Base-by-base conservation (phyloP, 768 basidiomycete species). In the Pleurotus giganteus region DNA sequence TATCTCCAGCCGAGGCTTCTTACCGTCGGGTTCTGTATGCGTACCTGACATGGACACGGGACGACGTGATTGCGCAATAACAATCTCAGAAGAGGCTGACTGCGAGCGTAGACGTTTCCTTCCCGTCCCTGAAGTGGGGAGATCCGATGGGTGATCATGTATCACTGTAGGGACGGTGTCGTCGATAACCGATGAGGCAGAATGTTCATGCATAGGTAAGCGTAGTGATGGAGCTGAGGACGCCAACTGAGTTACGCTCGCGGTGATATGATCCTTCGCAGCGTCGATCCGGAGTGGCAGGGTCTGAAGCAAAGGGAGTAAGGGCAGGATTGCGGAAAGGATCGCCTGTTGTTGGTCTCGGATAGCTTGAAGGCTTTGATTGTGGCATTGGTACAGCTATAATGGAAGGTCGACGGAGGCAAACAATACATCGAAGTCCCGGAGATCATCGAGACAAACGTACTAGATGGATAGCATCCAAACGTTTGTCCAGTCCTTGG, bases 341-440 rank as follows among this genome's bases (percentile, higher is more conserved):
- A 87, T 75, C 11, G 76, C 74, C 17, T 69, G 73, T 63, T 88
- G 85, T 58, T 88, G 86, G 19, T 83, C 79, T 60, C 86, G 84
- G 21, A 89, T 65, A 2, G 75, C 75, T 57, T 84, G 84, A 47
- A 88, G 70, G 9, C 76, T 73, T 61, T 82, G 79, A 2, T 73
- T 70, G 53, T 87, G 82, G 13, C 74, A 72, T 61, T 80, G 78
- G 56, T 75, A 75, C 60, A 78, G 73, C 79, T 81, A 57, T 37
- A 12, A 24, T 5, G n/a, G 6, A 1, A 32, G 31, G 26, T 4
- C 26, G 19, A 13, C 9, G 31, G n/a, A n/a, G n/a, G n/a, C n/a
- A n/a, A n/a, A 24, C 28, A 34, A n/a, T 4, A n/a, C 5, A 19
- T 15, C n/a, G 13, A 36, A 9, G 34, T 36, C 19, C 8, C 26